These are phyloP conservation scores for Penicillium aurantiogriseum DNA, from an alignment of 2,329 filamentous ascomycete species.

Conservation along the genomic window DNA sequence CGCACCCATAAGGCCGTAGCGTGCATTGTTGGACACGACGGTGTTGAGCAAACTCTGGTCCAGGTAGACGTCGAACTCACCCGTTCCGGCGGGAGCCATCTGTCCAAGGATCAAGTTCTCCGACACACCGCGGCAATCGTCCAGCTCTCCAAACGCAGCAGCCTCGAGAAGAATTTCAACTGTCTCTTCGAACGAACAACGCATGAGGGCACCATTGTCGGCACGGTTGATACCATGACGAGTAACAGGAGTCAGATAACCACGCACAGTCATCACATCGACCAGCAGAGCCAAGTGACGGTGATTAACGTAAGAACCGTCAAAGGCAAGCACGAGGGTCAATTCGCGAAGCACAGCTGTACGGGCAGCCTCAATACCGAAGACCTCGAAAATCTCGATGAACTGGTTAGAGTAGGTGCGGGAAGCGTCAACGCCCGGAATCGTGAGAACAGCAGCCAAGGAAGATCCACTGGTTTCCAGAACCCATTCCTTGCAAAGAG, in stretches of 20 bases:
- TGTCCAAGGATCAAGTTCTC: slow-evolving; percentile 99
- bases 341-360: slow-evolving; percentile 83
- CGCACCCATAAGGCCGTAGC: slow-evolving; percentile 76
- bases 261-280: slow-evolving; percentile 96
- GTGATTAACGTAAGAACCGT: slow-evolving; percentile 99
- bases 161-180: slow-evolving; percentile 97
- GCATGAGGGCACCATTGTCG: slow-evolving; percentile 97
- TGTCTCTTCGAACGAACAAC: slow-evolving; percentile 98
- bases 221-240: slow-evolving; percentile 98
- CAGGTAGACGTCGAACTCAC: slow-evolving; percentile 89
- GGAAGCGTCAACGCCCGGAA: slow-evolving; percentile 81
- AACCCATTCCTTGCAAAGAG: slow-evolving; percentile 85
- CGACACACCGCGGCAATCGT: slow-evolving; percentile 96
- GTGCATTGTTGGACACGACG: slow-evolving; percentile 87
- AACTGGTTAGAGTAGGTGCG: slow-evolving; percentile 95
- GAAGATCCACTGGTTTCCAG: slow-evolving; percentile 91
- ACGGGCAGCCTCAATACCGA: slow-evolving; percentile 93
- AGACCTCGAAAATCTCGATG: slow-evolving; percentile 89
- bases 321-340: slow-evolving; percentile 90
- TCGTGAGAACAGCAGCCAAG: slow-evolving; percentile 76
- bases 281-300: slow-evolving; percentile 92
- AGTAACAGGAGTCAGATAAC: slow-evolving; percentile 91
- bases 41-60: slow-evolving; percentile 96
- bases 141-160: slow-evolving; percentile 88
- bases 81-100: slow-evolving; percentile 93